Evolutionary conservation across 768 basidiomycete species (phyloP), one percentile per base, ranked within the genome.

Genomic region (Psilocybe subaeruginosa): DNA sequence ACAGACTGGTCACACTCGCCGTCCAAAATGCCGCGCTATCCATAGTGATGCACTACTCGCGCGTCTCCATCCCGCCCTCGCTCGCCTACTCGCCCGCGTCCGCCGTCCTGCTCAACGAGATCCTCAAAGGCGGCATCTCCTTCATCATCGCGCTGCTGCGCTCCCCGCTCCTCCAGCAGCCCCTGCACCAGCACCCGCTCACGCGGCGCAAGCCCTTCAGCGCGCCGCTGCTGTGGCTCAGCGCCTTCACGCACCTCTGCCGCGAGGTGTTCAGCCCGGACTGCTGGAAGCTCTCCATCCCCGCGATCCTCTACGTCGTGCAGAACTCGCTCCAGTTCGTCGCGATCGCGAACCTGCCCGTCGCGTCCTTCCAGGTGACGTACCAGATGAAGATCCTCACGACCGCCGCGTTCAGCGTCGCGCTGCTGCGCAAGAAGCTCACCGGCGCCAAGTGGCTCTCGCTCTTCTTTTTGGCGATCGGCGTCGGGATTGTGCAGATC

Each of bases 301-400:
- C 97, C 1, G 96, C 97, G 17, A 82, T 97, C 63, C 89, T 98
- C 66, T 98, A 97, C 69, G 89, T 95, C 65, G 84, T 97, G n/a
- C 94, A 99, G 76, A 98, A 98, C 74, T 92, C 93, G 41, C 86
- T 99, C 23, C 97, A 99, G 74, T 99, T 97, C 75, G 93, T 97
- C 66, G 97, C 97, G 23, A 90, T 97, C 63, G 86, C 87, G 65
- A 99, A 99, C 76, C 86, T 99, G 60, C 93, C 94, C 41, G 96
- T 95, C 56, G 97, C 97, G 12, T 94, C 97, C 2, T 99, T 98
- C 78, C 97, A 99, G 73, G 95, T 98, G 64, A 93, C 92, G 8
- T 97, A 98, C 73, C 95, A 98, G 76, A 96, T 98, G 95, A 98
- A 98, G 76, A 98, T 98, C 72, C 83, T 98, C 59, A 98, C 95